Percentiles rank a stretch among this genome's conserved stretches.
Conservation (phyloP, 192 early-diverging fungal species). For the Gamsiella multidivaricata region DNA sequence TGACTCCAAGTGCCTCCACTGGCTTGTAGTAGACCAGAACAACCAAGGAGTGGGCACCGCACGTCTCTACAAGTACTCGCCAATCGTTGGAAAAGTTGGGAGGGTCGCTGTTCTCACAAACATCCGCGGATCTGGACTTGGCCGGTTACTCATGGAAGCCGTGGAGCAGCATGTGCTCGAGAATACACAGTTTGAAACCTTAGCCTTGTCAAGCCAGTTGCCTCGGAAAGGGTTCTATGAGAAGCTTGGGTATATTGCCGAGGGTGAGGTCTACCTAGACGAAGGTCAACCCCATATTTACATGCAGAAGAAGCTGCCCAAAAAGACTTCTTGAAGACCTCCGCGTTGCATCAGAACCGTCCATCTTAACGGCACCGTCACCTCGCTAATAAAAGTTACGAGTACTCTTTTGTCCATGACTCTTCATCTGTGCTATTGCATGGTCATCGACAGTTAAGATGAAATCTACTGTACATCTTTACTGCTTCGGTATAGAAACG, state of each 20-base stretch:
- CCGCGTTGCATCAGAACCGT: too few relatives aligned
- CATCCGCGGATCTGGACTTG: constrained; percentile 39
- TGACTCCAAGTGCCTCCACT: constrained; percentile 40
- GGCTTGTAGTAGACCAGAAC: constrained; percentile 30
- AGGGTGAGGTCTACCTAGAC: constrained; percentile 35
- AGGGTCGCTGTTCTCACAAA: constrained; percentile 39
- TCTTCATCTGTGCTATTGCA: too few relatives aligned
- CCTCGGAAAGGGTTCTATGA: constrained; percentile 47
- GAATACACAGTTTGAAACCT: constrained; percentile 10
- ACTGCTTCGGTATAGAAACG: background rate
- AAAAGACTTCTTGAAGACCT: too few relatives aligned
- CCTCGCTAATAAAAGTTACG: too few relatives aligned
- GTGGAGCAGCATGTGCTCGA: constrained; percentile 25
- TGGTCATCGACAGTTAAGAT: too few relatives aligned
- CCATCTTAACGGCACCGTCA: too few relatives aligned
- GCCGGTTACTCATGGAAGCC: constrained; percentile 34
- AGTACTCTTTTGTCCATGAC: too few relatives aligned
- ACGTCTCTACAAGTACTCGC: constrained; percentile 36
- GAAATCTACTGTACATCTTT: background rate
- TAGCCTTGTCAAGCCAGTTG: constrained; percentile 33
- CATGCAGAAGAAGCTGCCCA: constrained; percentile 25
- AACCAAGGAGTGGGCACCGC: constrained; percentile 28
- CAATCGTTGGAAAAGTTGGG: constrained; percentile 35
- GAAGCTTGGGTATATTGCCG: constrained; percentile 24
- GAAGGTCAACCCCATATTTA: constrained; percentile 48